These are phyloP conservation scores for sorghum (Sorghum bicolor) DNA, from an alignment of 176 grass and related monocot genomes.

Conservation along the genomic window Sorghum_bicolor_NCBIv3 NC_012878.2:51545001-51545500, in stretches of 20 bases:
- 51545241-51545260: slow-evolving; percentile 73
- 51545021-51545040: slow-evolving; percentile 4
- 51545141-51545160: slow-evolving; percentile 85
- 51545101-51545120: slow-evolving; percentile 87
- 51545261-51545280: slow-evolving; percentile 69
- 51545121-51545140: slow-evolving; percentile 98
- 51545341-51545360: slow-evolving; percentile 57
- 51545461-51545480: slow-evolving; percentile 9
- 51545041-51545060: slow-evolving; percentile 15
- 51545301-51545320: slow-evolving; percentile 71
- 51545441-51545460: background rate
- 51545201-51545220: slow-evolving; percentile 70
- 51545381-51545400: slow-evolving; percentile 69
- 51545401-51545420: slow-evolving; percentile 95
- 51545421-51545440: slow-evolving; percentile 62
- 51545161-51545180: slow-evolving; percentile 80
- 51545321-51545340: slow-evolving; percentile 53
- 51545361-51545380: slow-evolving; percentile 59
- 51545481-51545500: background rate
- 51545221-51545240: slow-evolving; percentile 70
- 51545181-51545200: slow-evolving; percentile 67
- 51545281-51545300: slow-evolving; percentile 81
- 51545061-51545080: slow-evolving; percentile 69
- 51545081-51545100: slow-evolving; percentile 81
- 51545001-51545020: background rate